A percentile compares a stretch with the other conserved stretches of the same genome.
Evolutionary conservation across 1,284 basidiomycete genomes (phyloP).

Genomic region (Ganoderma boninense): DNA sequence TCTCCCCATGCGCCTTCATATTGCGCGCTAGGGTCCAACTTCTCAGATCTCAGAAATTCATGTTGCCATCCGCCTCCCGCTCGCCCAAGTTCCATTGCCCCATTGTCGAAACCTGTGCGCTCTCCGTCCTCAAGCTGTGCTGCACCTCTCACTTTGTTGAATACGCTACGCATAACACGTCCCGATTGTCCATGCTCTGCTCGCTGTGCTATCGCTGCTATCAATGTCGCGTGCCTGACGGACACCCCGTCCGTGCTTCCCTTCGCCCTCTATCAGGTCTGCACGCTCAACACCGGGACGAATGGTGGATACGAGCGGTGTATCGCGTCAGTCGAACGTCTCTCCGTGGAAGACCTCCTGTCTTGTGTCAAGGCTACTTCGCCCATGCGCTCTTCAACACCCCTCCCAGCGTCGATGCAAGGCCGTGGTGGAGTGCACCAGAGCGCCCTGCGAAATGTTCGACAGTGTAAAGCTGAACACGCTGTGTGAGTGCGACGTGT

Average conservation of each 20-base stretch:
- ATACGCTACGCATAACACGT: neutral
- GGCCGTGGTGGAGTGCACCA: too few relatives aligned
- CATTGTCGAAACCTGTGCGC: neutral
- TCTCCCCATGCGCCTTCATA: neutral
- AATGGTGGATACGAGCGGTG: neutral
- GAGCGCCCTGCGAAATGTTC: neutral
- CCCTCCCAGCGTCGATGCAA: too few relatives aligned
- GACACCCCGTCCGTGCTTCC: slow-evolving; percentile 6
- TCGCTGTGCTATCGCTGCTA: neutral
- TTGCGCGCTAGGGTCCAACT: neutral
- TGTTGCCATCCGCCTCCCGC: slow-evolving; percentile 5
- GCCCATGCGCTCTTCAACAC: too few relatives aligned
- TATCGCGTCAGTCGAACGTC: slow-evolving; percentile 7
- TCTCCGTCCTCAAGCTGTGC: neutral
- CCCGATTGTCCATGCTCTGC: neutral
- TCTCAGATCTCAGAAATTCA: slow-evolving; percentile 3
- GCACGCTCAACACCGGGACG: neutral
- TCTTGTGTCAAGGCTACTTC: neutral
- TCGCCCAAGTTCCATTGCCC: slow-evolving; percentile 7
- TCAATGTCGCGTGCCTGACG: slow-evolving; percentile 10
- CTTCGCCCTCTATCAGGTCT: slow-evolving; percentile 1
- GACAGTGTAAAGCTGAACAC: neutral
- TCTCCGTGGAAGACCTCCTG: slow-evolving; percentile 9
- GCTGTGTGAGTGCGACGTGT: neutral
- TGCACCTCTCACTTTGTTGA: neutral